These are phyloP conservation scores for Pyrenopolyporus hunteri DNA, from an alignment of 495 filamentous ascomycete genomes.

Conservation along the genomic window DNA sequence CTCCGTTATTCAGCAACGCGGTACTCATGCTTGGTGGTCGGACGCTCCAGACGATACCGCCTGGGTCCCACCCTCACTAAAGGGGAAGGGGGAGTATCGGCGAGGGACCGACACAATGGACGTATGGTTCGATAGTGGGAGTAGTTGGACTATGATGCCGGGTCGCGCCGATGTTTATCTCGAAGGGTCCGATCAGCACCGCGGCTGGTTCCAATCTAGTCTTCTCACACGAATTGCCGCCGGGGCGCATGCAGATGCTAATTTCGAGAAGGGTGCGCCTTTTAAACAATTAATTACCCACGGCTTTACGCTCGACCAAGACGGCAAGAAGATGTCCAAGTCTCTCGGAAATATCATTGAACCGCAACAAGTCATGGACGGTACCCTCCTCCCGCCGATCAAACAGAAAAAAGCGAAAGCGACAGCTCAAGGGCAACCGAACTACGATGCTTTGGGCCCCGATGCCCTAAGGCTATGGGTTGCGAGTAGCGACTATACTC, in stretches of 20 bases:
- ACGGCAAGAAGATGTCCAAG: conserved; percentile 98
- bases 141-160: conserved; percentile 78
- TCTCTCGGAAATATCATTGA: conserved; percentile 89
- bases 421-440: conserved; percentile 16
- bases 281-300: conserved; percentile 91
- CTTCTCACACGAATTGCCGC: conserved; percentile 79
- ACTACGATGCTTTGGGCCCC: conserved; percentile 62
- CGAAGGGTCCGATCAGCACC: conserved; percentile 94
- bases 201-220: conserved; percentile 99
- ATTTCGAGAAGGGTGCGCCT: conserved; percentile 53
- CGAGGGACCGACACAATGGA: conserved; percentile 98
- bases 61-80: conserved; percentile 71
- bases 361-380: conserved; percentile 83
- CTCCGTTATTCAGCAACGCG: conserved; percentile 71
- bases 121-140: conserved; percentile 99
- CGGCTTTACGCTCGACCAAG: conserved; percentile 87
- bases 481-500: conserved; percentile 88
- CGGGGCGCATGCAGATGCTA: conserved; percentile 34
- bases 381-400: conserved; percentile 60
- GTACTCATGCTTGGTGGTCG: conserved; percentile 93
- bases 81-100: conserved; percentile 55
- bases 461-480: conserved; percentile 94
- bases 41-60: conserved; percentile 72
- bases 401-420: conserved; percentile 49
- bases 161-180: conserved; percentile 84